Conservation (phyloP, 2,329 filamentous ascomycete species). For the Curvularia lunata region DNA sequence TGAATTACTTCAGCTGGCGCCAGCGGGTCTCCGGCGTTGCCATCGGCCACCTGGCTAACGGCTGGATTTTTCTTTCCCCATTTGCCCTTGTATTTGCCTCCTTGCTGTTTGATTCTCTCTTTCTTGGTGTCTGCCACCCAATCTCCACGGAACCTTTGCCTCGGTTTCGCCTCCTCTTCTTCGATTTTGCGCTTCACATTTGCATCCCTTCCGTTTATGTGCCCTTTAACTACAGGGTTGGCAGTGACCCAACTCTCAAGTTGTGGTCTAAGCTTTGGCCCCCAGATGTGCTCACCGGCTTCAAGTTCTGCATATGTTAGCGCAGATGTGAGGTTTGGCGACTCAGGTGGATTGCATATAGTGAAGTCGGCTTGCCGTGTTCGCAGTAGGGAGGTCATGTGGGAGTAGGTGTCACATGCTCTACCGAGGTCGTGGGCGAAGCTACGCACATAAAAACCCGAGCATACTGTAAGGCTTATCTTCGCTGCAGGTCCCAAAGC, state of each 20-base stretch:
- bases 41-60: background rate
- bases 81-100: conserved; percentile 36
- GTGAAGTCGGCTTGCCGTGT: conserved; percentile 36
- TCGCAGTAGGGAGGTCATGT: conserved; percentile 35
- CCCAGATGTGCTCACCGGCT: conserved; percentile 34
- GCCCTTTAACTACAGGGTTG: conserved; percentile 23
- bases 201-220: conserved; percentile 31
- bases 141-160: conserved; percentile 40
- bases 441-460: conserved; percentile 44
- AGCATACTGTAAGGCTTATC: conserved; percentile 34
- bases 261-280: conserved; percentile 25
- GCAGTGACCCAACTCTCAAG: conserved; percentile 33
- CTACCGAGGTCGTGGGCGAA: conserved; percentile 42
- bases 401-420: conserved; percentile 30
- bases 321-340: conserved; percentile 13
- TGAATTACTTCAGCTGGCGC: background rate
- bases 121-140: conserved; percentile 35
- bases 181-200: conserved; percentile 20
- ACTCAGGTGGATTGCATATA: conserved; percentile 6
- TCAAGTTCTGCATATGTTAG: conserved; percentile 34
- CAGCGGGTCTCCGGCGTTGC: background rate
- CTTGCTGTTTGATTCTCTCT: conserved; percentile 41
- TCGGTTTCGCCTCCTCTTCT: conserved; percentile 21
- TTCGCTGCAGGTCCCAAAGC: conserved; percentile 28
- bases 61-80: conserved; percentile 25